A percentile compares a stretch with the other conserved stretches of the same genome.
Conservation (phyloP, 257 asterid genomes). For the Solanum chilense region DNA sequence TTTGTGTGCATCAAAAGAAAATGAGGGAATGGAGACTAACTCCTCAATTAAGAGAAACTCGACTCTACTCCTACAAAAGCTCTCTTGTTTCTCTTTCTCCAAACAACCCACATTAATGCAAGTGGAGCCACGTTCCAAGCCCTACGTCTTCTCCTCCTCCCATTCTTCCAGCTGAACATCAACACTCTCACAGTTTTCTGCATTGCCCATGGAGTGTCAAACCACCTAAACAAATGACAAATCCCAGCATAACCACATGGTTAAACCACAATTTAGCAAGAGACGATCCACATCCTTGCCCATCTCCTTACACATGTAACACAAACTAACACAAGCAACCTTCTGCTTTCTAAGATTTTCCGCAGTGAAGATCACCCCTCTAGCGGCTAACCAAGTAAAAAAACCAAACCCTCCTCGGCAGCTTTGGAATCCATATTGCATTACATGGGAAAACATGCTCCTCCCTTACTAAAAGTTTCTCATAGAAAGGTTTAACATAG, state of each 20-base stretch:
- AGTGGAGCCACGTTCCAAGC: neutral
- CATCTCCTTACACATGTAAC: neutral
- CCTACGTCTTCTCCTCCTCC: neutral
- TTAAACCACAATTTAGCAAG: neutral
- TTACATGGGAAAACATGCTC: neutral
- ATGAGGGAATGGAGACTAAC: neutral
- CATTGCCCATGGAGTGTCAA: neutral
- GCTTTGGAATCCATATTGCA: neutral
- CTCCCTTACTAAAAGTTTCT: neutral
- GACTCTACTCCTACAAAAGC: neutral
- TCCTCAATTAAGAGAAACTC: neutral
- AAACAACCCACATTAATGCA: neutral
- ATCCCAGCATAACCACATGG: neutral
- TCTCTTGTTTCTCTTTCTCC: neutral
- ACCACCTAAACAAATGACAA: neutral
- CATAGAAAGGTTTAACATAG: neutral
- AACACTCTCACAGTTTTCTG: neutral
- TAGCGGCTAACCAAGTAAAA: neutral
- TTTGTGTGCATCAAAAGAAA: neutral
- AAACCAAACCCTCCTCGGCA: neutral
- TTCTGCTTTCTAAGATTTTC: neutral
- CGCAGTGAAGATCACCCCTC: neutral
- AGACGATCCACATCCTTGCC: neutral
- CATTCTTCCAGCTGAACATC: neutral
- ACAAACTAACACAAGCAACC: neutral